phyloP scores from a whole-genome alignment of 169 alveolate species.

The Plasmodium inui region DNA sequence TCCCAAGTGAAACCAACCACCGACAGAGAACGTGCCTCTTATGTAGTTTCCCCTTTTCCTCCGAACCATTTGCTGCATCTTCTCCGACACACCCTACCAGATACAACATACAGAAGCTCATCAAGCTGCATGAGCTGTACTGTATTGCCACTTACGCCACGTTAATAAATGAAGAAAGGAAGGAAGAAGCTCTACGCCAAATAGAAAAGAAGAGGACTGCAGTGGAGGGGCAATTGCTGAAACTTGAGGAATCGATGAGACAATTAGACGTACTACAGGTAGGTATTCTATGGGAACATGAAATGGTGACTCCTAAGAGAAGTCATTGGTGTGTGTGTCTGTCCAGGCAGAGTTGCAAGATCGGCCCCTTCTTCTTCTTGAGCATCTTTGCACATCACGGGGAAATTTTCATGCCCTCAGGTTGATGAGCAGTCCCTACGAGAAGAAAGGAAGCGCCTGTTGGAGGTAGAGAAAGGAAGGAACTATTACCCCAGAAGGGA shows the following conservation, averaged over 20 bases:
- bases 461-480: constrained; percentile 7
- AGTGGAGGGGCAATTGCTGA: background rate
- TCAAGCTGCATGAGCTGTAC: constrained; percentile 24
- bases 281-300: background rate
- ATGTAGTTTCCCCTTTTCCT: background rate
- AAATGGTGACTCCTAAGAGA: background rate
- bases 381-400: background rate
- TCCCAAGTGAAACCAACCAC: background rate
- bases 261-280: constrained; percentile 1
- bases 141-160: constrained; percentile 37
- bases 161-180: constrained; percentile 54
- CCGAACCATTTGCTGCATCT: background rate
- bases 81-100: background rate
- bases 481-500: background rate
- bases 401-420: background rate
- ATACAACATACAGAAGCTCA: constrained; percentile 30
- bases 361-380: background rate
- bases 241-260: background rate
- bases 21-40: background rate
- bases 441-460: background rate
- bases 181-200: background rate
- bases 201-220: constrained; percentile 1
- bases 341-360: background rate
- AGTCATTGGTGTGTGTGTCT: background rate
- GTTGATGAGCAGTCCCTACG: constrained; percentile 1